These are phyloP conservation scores for Erythrobasidium hasegawianum DNA, from an alignment of 1,284 basidiomycete genomes.

Conservation along the genomic window DNA sequence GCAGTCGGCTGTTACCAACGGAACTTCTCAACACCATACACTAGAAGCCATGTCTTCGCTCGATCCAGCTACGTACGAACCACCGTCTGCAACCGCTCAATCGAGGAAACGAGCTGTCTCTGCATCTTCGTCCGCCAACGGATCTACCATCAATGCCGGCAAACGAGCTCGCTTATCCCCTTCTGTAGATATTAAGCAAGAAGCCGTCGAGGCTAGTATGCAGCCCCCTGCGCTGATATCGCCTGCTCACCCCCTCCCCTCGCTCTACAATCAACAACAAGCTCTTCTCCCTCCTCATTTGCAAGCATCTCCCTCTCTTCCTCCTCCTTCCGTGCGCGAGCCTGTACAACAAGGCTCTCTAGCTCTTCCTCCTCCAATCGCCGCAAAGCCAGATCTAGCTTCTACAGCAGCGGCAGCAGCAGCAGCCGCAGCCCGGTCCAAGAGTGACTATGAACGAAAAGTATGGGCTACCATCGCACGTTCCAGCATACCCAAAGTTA, in stretches of 20 bases:
- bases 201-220: conserved; percentile 11
- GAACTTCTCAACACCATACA: too few species aligned
- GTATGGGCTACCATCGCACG: conserved; percentile 44
- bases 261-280: neutral
- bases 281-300: conserved; percentile 4
- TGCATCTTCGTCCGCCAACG: conserved; percentile 6
- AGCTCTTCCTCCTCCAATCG: neutral
- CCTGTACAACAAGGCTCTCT: conserved; percentile 4
- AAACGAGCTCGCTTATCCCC: conserved; percentile 13
- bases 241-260: conserved; percentile 1
- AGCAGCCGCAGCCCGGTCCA: neutral
- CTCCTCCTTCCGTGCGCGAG: neutral
- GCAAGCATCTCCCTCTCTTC: conserved; percentile 21
- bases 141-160: conserved; percentile 2
- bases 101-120: conserved; percentile 29
- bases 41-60: too few species aligned
- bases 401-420: conserved; percentile 13
- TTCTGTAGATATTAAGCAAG: conserved; percentile 12
- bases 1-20: too few species aligned
- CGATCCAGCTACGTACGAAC: too few species aligned
- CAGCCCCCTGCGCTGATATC: neutral
- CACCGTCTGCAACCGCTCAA: neutral
- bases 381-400: conserved; percentile 1
- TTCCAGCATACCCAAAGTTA: conserved; percentile 41
- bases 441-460: conserved; percentile 17